Evolutionary conservation across 768 basidiomycete genomes (phyloP).

Genomic region (Inosperma sp.): DNA sequence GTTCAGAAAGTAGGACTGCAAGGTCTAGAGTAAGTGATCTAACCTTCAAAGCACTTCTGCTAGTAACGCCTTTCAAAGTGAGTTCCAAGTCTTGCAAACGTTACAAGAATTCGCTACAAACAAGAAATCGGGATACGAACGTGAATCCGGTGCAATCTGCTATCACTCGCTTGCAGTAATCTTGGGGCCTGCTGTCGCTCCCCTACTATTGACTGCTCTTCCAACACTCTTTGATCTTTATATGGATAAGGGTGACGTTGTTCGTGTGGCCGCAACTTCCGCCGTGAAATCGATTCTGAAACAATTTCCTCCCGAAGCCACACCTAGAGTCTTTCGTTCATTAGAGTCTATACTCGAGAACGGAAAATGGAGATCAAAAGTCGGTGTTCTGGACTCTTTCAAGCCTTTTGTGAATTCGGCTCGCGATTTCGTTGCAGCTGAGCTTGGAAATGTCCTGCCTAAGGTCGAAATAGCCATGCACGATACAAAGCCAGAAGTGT

Average conservation of each 20-base stretch:
- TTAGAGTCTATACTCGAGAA: slow-evolving; percentile 73
- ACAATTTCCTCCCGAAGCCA: slow-evolving; percentile 77
- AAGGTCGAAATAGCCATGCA: slow-evolving; percentile 90
- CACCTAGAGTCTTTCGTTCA: slow-evolving; percentile 58
- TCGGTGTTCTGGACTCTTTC: slow-evolving; percentile 87
- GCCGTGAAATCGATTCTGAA: slow-evolving; percentile 84
- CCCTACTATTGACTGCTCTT: slow-evolving; percentile 73
- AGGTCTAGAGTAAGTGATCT: slow-evolving; percentile 48
- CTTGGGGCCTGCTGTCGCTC: slow-evolving; percentile 66
- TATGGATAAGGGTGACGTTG: slow-evolving; percentile 93
- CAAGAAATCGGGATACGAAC: slow-evolving; percentile 84
- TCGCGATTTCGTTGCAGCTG: slow-evolving; percentile 72
- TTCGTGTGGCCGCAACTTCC: slow-evolving; percentile 71
- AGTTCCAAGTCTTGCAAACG: slow-evolving; percentile 55
- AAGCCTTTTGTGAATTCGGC: slow-evolving; percentile 66
- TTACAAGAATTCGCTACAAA: slow-evolving; percentile 70
- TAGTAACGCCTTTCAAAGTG: slow-evolving; percentile 28
- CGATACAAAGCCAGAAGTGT: slow-evolving; percentile 94
- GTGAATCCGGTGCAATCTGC: slow-evolving; percentile 80
- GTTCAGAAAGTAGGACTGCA: slow-evolving; percentile 59
- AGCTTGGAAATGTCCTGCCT: slow-evolving; percentile 78
- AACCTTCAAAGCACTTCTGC: background rate
- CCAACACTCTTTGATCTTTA: slow-evolving; percentile 76
- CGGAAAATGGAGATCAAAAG: slow-evolving; percentile 93
- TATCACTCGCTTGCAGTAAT: slow-evolving; percentile 69